Conservation (phyloP, 441 rosid genomes). For the Eutrema salsugineum region DNA sequence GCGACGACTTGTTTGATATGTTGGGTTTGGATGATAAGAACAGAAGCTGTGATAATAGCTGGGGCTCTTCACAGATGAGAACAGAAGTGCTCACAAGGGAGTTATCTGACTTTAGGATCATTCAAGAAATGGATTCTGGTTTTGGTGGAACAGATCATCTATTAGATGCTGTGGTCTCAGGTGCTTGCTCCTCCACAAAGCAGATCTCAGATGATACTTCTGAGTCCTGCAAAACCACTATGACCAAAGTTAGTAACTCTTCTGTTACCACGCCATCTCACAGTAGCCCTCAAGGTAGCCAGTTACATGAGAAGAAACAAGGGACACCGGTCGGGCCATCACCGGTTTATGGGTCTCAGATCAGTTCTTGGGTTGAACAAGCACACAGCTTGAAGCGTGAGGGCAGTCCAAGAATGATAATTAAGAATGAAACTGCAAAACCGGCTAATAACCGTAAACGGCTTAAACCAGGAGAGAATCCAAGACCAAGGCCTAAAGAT, state of each 20-base stretch:
- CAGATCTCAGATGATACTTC: constrained; percentile 65
- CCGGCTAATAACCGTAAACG: constrained; percentile 63
- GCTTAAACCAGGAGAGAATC: constrained; percentile 90
- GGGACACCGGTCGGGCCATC: constrained; percentile 36
- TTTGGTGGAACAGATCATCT: constrained; percentile 61
- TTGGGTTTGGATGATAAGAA: constrained; percentile 74
- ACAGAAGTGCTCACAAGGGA: constrained; percentile 37
- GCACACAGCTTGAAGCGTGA: constrained; percentile 52
- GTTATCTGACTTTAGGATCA: constrained; percentile 34
- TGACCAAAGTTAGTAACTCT: constrained; percentile 62
- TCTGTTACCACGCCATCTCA: constrained; percentile 45
- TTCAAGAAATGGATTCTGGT: constrained; percentile 37
- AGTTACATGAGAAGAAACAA: constrained; percentile 23
- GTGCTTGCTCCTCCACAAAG: constrained; percentile 51
- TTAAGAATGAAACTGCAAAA: constrained; percentile 53
- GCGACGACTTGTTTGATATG: constrained; percentile 81
- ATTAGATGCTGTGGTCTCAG: constrained; percentile 89
- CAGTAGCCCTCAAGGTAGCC: constrained; percentile 37
- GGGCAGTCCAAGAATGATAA: constrained; percentile 59
- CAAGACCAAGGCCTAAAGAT: constrained; percentile 97
- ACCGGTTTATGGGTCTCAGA: constrained; percentile 61
- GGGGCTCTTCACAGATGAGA: constrained; percentile 33
- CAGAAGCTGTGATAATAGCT: constrained; percentile 40
- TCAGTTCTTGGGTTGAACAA: constrained; percentile 84
- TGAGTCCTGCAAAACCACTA: constrained; percentile 63